Evolutionary conservation across 163 green algal genomes (phyloP), one percentile per base, ranked within the genome.

Genomic region (Scenedesmus sp.): DNA sequence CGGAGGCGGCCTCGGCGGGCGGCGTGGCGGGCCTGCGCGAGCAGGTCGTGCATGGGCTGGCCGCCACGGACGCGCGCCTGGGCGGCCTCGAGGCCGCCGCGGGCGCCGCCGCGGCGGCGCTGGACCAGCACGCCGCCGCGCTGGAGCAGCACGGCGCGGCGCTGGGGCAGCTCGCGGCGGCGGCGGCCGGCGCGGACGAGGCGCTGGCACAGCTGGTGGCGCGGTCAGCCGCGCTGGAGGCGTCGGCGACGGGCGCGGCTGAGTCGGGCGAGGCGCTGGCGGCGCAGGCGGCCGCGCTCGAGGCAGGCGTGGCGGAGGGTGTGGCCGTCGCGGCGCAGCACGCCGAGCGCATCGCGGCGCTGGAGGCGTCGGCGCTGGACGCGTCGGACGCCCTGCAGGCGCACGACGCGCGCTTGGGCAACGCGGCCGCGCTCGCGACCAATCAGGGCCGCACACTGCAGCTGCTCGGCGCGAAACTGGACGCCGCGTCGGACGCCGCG

Each of bases 401-500:
- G 10, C 51, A 66, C 9, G 36, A 26, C 22, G 33, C 53, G 51
- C 34, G 64, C 11, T 7, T 67, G 4, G 54, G 36, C 1, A 77
- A 77, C 24, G 11, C n/a, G 13, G 28, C n/a, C 5, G 69, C 69
- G 11, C 39, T 31, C 1, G 7, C 39, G 10, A 24, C 24, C 54
- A 77, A 69, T 26, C 69, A 77, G 31, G 54, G 69, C 13, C 53
- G 31, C 69, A 77, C n/a, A 36, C 26, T 77, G 13, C 31, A 77
- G 67, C 67, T 77, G 20, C 51, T 77, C 7, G 14, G 33, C 0
- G 26, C 64, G 51, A 77, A 65, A 15, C 64, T 77, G 51, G 67
- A 65, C 22, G 42, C 33, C 22, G 51, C 64, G 17, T 51, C 67
- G 10, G 28, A 33, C 44, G 51, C 51, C 44, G 34, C 45, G 9